A percentile compares a stretch with the other conserved stretches of the same genome.
Evolutionary conservation across 352 stramenopile genomes (phyloP).

Genomic region (Phytopythium montanum): DNA sequence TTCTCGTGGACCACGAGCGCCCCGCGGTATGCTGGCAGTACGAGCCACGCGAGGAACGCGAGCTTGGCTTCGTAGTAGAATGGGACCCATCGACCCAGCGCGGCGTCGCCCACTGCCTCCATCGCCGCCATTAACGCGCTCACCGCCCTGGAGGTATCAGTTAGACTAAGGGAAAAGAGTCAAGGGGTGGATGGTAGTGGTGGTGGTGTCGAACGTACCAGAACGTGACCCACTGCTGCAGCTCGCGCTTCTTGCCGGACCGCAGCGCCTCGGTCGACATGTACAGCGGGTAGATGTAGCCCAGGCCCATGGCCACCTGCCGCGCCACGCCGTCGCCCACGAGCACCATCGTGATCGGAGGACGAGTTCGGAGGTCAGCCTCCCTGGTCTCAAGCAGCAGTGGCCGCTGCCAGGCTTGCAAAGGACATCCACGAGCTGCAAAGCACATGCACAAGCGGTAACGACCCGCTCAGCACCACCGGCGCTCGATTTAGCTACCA

Average conservation of each 20-base stretch:
- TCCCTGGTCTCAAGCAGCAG: not conserved
- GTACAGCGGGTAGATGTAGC: constrained; percentile 63
- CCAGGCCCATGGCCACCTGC: constrained; percentile 51
- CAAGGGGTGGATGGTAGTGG: not conserved
- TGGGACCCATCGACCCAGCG: constrained; percentile 49
- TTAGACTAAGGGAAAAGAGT: not conserved
- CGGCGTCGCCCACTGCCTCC: constrained; percentile 55
- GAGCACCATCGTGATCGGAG: constrained; percentile 37
- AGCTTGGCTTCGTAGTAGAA: constrained; percentile 80
- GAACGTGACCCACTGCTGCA: constrained; percentile 63
- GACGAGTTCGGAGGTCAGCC: not conserved
- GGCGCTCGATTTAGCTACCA: too few species aligned
- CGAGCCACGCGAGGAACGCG: constrained; percentile 62
- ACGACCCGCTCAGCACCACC: too few species aligned
- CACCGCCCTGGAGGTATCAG: constrained; percentile 24
- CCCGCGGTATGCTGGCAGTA: constrained; percentile 50
- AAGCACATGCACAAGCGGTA: too few species aligned
- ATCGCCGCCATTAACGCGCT: constrained; percentile 58
- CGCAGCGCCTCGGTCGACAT: constrained; percentile 45
- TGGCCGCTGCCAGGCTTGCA: not conserved
- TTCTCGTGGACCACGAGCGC: constrained; percentile 46
- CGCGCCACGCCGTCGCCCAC: constrained; percentile 42
- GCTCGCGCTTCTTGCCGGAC: constrained; percentile 38
- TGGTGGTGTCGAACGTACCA: constrained; percentile 22
- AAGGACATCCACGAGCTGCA: too few species aligned